Base-by-base conservation (phyloP, 139 green algal genomes). In the Nannochloris sp. region DNA sequence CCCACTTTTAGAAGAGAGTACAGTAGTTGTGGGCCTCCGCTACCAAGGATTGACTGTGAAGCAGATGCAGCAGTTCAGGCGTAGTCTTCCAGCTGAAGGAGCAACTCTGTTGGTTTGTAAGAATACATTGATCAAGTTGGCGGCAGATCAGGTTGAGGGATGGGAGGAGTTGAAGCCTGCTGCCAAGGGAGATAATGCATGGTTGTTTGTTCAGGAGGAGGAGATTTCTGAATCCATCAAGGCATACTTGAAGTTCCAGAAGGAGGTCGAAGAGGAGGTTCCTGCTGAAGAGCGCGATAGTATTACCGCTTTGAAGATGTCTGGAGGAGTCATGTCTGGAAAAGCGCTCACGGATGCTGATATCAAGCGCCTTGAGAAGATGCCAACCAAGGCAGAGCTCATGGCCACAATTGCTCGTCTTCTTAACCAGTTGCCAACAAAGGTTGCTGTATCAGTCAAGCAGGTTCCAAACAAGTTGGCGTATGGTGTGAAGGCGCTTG, bases 311-410 rank as follows among this genome's bases (percentile, higher is more conserved):
- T 64, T 82, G 9, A 78, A 85, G 40, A 49, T 84, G 60, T 57
- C 60, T 16, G 70, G 64, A 50, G 70, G 70, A 44, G 71, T 60
- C 40, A 63, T 78, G 44, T 44, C 70, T 36, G 53, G 65, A 62
- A 63, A 75, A 63, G 44, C 54, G 18, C 31, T 80, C 25, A 21
- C 48, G 19, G 61, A 72, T 6, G 9, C 65, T 27, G 74, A 66
- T 69, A 70, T 95, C 46, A 85, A 86, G 69, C 74, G 73, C 49
- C 85, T 90, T 68, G 79, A 95, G 77, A 87, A 88, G 59, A 63
- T 95, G 62, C 89, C 89, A 46, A 95, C 83, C 57, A 95, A 91
- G 82, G 48, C 69, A 66, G 74, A 96, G 79, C 79, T 96, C 24
- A 76, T 88, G 10, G 77, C 82, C 44, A 88, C 78, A 60, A 84